These are phyloP conservation scores for Erigeron canadensis DNA, from an alignment of 129 eudicot species.

Conservation along the genomic window DNA sequence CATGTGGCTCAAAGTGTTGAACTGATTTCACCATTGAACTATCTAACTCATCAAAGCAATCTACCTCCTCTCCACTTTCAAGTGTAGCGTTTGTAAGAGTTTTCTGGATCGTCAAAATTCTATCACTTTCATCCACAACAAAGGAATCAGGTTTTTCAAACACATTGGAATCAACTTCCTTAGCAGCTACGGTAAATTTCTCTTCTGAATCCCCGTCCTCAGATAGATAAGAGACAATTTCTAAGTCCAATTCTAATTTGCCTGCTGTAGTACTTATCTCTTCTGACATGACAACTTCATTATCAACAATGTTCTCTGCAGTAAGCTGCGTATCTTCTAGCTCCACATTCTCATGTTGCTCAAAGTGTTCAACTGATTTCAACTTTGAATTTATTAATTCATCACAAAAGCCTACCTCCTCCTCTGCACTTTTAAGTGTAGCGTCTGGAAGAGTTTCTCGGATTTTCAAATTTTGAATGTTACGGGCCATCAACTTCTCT, in stretches of 20 bases:
- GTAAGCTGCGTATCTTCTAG: slow-evolving; percentile 1
- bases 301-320: not conserved
- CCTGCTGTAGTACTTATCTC: not conserved
- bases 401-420: too few relatives aligned
- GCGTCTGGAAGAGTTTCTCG: not conserved
- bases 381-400: not conserved
- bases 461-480: not conserved
- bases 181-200: not conserved
- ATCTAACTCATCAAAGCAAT: too few relatives aligned
- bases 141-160: slow-evolving; percentile 22
- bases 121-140: slow-evolving; percentile 19
- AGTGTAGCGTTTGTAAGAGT: not conserved
- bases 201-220: slow-evolving; percentile 12
- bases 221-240: not conserved
- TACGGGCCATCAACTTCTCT: not conserved
- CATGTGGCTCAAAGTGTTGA: slow-evolving; percentile 11
- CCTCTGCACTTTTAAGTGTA: slow-evolving; percentile 13
- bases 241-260: not conserved
- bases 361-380: slow-evolving; percentile 2
- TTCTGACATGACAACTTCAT: not conserved
- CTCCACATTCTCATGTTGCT: not conserved
- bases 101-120: not conserved
- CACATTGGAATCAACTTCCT: not conserved
- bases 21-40: not conserved
- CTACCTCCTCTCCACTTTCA: slow-evolving; percentile 10